Evolutionary conservation across 495 filamentous ascomycete genomes (phyloP), one percentile per base, ranked within the genome.

Genomic region (Cercophora newfieldiana): DNA sequence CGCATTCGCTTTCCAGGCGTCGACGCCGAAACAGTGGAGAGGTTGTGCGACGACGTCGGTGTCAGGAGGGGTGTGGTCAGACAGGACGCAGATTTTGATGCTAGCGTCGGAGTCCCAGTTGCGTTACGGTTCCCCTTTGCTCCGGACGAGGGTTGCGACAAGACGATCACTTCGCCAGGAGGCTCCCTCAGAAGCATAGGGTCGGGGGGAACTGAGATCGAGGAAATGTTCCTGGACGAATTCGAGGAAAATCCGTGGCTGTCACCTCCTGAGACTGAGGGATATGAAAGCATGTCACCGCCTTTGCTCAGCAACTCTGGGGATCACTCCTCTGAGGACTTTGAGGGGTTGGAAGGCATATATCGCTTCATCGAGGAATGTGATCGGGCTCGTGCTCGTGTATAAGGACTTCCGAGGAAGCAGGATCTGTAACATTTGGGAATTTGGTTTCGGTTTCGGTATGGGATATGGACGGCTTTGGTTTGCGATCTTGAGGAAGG

Each of bases 1-100:
- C 85, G 90, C 12, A 90, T 98, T 2, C 88, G 92, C 37, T 98
- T 99, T 73, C 90, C 92, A 1, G 95, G 95, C 24, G 96, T 94
- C 67, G 94, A 97, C 71, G 87, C 86, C 0, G 87, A 89, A 4
- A 91, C 90, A 1, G 93, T 98, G 0, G 92, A 96, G 73, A 79
- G 83, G 18, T 82, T 97, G 0, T 97, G 94, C 73, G 83, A 91
- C 53, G 95, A 99, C 76, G 83, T 94, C n/a, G 91, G 90, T 19
- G 80, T 97, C 8, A 83, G 84, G 49, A 80, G 92, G 33, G 95
- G 95, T 3, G 80, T 92, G 18, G 86, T 97, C 8, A 68, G 79
- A 19, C 89, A 98, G 78, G 95, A 99, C 69, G 81, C 88, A 49
- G 87, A 89, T 47, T 95, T 94, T 70, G 83, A 87, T 10, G 63